Base-by-base conservation (phyloP, 2,329 filamentous ascomycete genomes). In the Fusarium gaditjirri region DNA sequence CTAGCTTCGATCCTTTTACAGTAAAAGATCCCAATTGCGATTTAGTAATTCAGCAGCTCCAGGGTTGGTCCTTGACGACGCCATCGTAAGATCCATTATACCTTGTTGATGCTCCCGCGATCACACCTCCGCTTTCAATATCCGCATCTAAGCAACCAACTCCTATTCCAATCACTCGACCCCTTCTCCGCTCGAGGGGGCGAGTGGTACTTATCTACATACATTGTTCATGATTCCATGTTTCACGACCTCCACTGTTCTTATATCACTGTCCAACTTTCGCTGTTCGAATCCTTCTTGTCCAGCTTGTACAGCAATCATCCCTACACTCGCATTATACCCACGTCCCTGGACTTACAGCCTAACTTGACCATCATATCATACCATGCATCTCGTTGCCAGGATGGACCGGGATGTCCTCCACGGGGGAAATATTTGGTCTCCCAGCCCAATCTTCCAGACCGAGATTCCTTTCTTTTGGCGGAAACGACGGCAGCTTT, bases 371-470 rank as follows among this genome's bases (percentile, higher is more conserved):
- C 33, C 38, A 55, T 68, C 65, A 38, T 42, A 47, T 46, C 66
- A 64, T 43, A 63, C 44, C 61, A 77, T 77, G 75, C 64, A 77
- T 68, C 75, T 73, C 43, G 66, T 74, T 39, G 62, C 66, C 46
- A 68, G 75, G 64, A 65, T 68, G 31, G 65, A 74, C 72, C 70
- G 43, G 65, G 75, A 76, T 73, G 25, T 72, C 61, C 63, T 70
- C 44, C 66, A 76, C 29, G 67, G 71, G 68, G 66, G 59, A 41
- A 59, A 33, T 23, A 59, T 73, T 17, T 72, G 59, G 69, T 72
- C 65, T 47, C 47, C 39, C n/a, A 56, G 41, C 13, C 71, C 71
- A 42, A 27, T 66, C 29, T 64, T 71, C n/a, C 39, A 60, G 14
- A 31, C 50, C 17, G 59, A 72, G n/a, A 23, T 50, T 19, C 60